Evolutionary conservation across 345 rosid species (phyloP).

Genomic region (Syzygium grande): DNA sequence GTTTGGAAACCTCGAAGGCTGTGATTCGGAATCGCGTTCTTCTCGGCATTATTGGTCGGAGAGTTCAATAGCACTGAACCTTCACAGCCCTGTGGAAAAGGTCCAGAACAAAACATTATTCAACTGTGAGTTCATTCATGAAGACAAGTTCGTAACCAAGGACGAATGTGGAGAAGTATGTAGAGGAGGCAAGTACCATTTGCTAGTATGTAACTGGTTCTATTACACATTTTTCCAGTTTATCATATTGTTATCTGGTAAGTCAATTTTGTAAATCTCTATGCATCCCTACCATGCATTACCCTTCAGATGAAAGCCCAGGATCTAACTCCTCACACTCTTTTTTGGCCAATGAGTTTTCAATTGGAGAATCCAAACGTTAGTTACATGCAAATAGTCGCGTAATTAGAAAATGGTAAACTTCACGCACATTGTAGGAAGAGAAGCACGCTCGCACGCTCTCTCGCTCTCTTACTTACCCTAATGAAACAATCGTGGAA

Average conservation of each 20-base stretch:
- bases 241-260: background rate
- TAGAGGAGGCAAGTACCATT: background rate
- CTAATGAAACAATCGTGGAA: conserved; percentile 82
- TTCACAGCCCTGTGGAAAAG: conserved; percentile 61
- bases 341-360: background rate
- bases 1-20: conserved; percentile 50
- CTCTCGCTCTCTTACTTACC: conserved; percentile 16
- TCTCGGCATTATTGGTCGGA: conserved; percentile 39
- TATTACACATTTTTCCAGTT: background rate
- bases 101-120: background rate
- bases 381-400: background rate
- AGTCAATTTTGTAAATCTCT: background rate
- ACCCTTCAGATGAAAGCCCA: background rate
- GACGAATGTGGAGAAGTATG: background rate
- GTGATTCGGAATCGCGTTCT: conserved; percentile 34
- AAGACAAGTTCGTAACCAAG: background rate
- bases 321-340: background rate
- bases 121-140: background rate
- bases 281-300: background rate
- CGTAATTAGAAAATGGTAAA: background rate
- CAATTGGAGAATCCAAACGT: background rate
- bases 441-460: accelerated
- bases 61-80: conserved; percentile 65
- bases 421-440: background rate
- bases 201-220: background rate